Base-by-base conservation (phyloP, 1,284 basidiomycete genomes). In the Violaceomyces palustris region DNA sequence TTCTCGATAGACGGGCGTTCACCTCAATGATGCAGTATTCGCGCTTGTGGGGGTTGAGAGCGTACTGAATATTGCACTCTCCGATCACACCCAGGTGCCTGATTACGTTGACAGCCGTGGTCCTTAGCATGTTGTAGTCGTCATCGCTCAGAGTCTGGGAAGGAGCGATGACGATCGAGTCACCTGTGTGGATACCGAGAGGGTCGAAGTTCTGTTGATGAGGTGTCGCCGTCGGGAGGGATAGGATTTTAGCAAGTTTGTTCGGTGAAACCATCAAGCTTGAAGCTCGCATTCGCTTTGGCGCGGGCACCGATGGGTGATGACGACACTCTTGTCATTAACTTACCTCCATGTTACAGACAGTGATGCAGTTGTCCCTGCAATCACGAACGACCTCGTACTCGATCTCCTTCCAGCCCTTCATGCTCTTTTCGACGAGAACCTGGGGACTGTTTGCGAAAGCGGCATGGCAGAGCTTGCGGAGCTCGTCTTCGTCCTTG, bases 331-430 rank as follows among this genome's bases (percentile, higher is more conserved):
- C n/a, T n/a, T n/a, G n/a, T 12, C 15, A 12, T 15, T 90, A 87
- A n/a, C n/a, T n/a, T n/a, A n/a, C n/a, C n/a, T 97, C 92, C 93
- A 98, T 97, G 78, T 98, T 98, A 77, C 94, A 98, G 56, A 97
- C 92, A 1, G 91, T 96, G 77, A 97, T 97, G 73, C 92, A 96
- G 75, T 94, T 94, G 75, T 97, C 87, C 61, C 88, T 81, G 77
- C 90, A 94, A 76, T 98, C 93, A 49, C 93, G 82, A n/a, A 97
- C 93, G 39, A 98, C 93, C 75, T 98, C 93, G 69, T 98, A 98
- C 77, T 98, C 93, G 63, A 97, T 90, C 78, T 98, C 93, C 78
- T 98, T 97, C 63, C 60, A 65, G 11, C 93, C 93, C 78, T 97
- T 96, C 92, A 98, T 97, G 72, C 88, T 91, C 80, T 85, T 93